Evolutionary conservation across 2,329 filamentous ascomycete genomes (phyloP).

Genomic region (Exophiala lecanii-corni): DNA sequence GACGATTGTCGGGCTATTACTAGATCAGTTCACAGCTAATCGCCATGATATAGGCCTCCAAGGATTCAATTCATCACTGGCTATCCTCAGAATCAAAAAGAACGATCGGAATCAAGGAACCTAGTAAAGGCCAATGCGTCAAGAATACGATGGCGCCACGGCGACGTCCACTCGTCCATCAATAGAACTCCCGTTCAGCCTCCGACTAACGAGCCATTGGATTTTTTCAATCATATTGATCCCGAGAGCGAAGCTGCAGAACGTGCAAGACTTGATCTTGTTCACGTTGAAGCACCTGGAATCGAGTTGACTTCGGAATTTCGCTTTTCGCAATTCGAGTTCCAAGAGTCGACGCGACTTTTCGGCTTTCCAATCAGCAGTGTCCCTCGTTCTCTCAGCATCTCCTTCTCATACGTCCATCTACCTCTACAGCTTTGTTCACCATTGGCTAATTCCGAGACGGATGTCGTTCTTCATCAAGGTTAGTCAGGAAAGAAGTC

Average conservation of each 20-base stretch:
- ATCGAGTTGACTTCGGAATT: too few relatives aligned
- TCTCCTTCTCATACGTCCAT: background rate
- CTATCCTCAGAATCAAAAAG: constrained; percentile 1
- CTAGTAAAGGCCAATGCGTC: background rate
- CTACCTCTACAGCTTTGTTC: background rate
- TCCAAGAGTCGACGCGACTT: too few relatives aligned
- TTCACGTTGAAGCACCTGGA: too few relatives aligned
- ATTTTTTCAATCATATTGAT: background rate
- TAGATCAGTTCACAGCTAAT: too few relatives aligned
- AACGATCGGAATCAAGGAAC: background rate
- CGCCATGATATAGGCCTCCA: background rate
- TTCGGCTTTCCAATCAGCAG: too few relatives aligned
- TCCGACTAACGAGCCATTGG: background rate
- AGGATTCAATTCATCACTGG: background rate
- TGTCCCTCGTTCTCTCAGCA: background rate
- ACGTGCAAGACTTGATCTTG: too few relatives aligned
- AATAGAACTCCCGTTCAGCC: background rate
- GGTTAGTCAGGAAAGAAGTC: too few relatives aligned
- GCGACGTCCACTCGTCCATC: background rate
- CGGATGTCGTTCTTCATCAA: background rate
- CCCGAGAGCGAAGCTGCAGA: background rate
- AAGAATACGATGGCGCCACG: background rate
- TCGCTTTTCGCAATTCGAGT: too few relatives aligned
- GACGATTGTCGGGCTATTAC: too few relatives aligned
- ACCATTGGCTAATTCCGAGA: background rate